Conservation (phyloP, 192 early-diverging fungal species). For the Coemansia javaensis region DNA sequence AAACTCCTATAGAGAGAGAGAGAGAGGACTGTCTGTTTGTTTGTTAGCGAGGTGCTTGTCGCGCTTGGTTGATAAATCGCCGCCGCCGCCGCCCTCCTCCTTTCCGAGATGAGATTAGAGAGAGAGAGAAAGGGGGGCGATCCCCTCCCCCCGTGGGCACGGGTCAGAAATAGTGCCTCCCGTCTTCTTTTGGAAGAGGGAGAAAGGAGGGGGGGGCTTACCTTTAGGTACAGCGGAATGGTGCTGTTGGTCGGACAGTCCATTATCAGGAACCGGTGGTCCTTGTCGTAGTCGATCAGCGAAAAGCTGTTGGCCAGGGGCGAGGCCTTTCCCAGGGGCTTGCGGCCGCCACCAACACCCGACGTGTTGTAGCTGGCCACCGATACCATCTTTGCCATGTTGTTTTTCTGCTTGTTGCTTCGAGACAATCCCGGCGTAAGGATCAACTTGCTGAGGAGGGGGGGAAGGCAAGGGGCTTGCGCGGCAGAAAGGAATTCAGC, state of each 20-base stretch:
- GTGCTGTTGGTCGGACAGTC: conserved; percentile 87
- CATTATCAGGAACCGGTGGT: conserved; percentile 81
- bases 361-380: conserved; percentile 40
- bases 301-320: conserved; percentile 48
- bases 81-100: too few relatives aligned
- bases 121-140: too few relatives aligned
- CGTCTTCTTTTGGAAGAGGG: conserved; percentile 1
- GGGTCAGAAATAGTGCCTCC: too few relatives aligned
- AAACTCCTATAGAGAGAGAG: conserved; percentile 52
- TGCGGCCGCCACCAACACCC: conserved; percentile 29
- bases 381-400: conserved; percentile 44
- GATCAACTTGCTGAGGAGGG: too few relatives aligned
- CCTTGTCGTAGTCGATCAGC: conserved; percentile 43
- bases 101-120: too few relatives aligned
- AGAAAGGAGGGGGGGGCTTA: conserved; percentile 3
- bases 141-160: too few relatives aligned
- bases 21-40: neutral
- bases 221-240: conserved; percentile 65
- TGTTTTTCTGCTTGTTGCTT: too few relatives aligned
- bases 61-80: neutral
- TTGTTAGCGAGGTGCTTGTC: too few relatives aligned
- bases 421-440: too few relatives aligned
- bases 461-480: neutral
- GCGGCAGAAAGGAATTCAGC: neutral
- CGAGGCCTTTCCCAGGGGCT: conserved; percentile 44